phyloP scores from a whole-genome alignment of 192 early-diverging fungal species.

The Coemansia sp. region DNA sequence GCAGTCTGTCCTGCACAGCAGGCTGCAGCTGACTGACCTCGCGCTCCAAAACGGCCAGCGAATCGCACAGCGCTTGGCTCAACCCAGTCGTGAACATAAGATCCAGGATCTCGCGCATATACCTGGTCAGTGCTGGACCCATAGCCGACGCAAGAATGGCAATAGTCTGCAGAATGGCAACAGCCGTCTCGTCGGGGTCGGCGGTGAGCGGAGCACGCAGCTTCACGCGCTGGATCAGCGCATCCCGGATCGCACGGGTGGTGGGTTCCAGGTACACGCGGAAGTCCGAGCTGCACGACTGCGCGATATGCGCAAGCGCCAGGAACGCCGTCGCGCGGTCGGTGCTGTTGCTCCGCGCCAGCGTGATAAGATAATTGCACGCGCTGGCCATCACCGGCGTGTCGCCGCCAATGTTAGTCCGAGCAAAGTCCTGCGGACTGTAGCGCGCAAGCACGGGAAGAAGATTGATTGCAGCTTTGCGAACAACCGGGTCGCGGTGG shows the following conservation, averaged over 20 bases:
- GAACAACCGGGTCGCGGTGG: slow-evolving; percentile 75
- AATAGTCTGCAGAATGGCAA: slow-evolving; percentile 78
- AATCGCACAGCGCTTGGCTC: slow-evolving; percentile 75
- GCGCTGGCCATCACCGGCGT: slow-evolving; percentile 65
- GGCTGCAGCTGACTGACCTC: slow-evolving; percentile 77
- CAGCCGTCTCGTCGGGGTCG: slow-evolving; percentile 58
- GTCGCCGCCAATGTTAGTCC: slow-evolving; percentile 46
- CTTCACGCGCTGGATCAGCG: slow-evolving; percentile 57
- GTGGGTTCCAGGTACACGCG: slow-evolving; percentile 78
- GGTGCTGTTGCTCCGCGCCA: slow-evolving; percentile 66
- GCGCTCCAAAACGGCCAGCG: slow-evolving; percentile 74
- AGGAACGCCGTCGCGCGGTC: slow-evolving; percentile 66
- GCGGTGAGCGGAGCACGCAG: slow-evolving; percentile 31
- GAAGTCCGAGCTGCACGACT: slow-evolving; percentile 76
- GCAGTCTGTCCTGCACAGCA: slow-evolving; percentile 83
- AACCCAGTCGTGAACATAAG: slow-evolving; percentile 90
- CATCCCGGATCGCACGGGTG: slow-evolving; percentile 73
- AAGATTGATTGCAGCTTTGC: slow-evolving; percentile 77
- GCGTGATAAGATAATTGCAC: slow-evolving; percentile 73
- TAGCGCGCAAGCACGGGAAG: slow-evolving; percentile 83
- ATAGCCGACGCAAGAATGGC: slow-evolving; percentile 87
- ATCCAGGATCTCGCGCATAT: slow-evolving; percentile 85
- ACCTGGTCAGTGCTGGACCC: slow-evolving; percentile 84
- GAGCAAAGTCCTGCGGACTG: slow-evolving; percentile 67
- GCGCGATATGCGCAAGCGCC: slow-evolving; percentile 83